Conservation (phyloP, 495 filamentous ascomycete genomes). For the Xylaria cubensis region DNA sequence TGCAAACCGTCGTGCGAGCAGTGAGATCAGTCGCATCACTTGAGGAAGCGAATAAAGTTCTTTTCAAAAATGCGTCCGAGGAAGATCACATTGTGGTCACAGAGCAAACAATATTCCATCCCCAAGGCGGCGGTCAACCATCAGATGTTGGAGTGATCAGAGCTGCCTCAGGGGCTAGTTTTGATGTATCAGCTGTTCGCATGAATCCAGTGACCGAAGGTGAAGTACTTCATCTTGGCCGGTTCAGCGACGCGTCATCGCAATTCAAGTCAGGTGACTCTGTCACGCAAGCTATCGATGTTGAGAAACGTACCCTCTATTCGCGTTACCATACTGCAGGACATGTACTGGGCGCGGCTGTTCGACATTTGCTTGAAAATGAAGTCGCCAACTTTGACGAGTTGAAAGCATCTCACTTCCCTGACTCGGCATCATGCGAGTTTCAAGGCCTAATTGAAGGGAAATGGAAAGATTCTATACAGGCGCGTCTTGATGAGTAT, state of each 20-base stretch:
- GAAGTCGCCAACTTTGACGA: conserved; percentile 61
- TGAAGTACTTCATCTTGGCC: conserved; percentile 65
- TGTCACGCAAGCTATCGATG: conserved; percentile 60
- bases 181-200: conserved; percentile 60
- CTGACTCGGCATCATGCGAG: conserved; percentile 63
- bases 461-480: conserved; percentile 63
- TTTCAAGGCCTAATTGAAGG: conserved; percentile 66
- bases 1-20: conserved; percentile 51
- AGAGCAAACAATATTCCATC: conserved; percentile 68
- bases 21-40: conserved; percentile 55
- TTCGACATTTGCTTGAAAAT: conserved; percentile 58
- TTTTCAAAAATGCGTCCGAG: conserved; percentile 58
- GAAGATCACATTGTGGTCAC: conserved; percentile 61
- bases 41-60: conserved; percentile 50
- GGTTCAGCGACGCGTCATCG: conserved; percentile 43
- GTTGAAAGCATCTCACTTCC: conserved; percentile 68
- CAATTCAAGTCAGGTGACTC: conserved; percentile 46
- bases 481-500: conserved; percentile 58
- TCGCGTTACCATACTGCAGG: conserved; percentile 70
- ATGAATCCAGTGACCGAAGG: conserved; percentile 51
- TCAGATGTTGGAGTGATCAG: conserved; percentile 64
- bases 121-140: conserved; percentile 71
- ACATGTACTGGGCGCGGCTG: conserved; percentile 66
- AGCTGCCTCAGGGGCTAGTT: conserved; percentile 37
- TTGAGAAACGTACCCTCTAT: conserved; percentile 59